phyloP scores from a whole-genome alignment of 2,329 filamentous ascomycete genomes.

The Trichoderma polysporum region DNA sequence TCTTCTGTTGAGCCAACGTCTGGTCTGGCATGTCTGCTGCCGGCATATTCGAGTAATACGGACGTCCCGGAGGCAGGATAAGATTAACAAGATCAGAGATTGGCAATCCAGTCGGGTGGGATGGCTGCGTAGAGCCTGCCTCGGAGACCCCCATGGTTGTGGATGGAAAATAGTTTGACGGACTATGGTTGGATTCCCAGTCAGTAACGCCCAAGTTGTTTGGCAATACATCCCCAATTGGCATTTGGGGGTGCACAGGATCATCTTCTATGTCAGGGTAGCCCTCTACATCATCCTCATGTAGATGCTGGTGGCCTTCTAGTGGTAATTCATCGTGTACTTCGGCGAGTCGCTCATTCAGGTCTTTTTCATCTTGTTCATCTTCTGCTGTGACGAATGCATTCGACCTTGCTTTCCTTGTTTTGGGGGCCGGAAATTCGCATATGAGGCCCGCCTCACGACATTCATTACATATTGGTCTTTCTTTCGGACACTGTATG shows the following conservation, averaged over 20 bases:
- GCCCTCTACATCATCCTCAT: slow-evolving; percentile 23
- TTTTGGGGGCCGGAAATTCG: slow-evolving; percentile 40
- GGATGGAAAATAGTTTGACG: slow-evolving; percentile 32
- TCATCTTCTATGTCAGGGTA: slow-evolving; percentile 20
- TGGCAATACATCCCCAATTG: slow-evolving; percentile 32
- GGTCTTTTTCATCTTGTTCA: slow-evolving; percentile 22
- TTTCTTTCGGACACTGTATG: slow-evolving; percentile 45
- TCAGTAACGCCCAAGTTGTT: slow-evolving; percentile 26
- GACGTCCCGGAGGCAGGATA: slow-evolving; percentile 24
- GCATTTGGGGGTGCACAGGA: slow-evolving; percentile 31
- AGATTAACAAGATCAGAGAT: slow-evolving; percentile 21
- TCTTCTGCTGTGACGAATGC: slow-evolving; percentile 24
- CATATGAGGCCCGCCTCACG: slow-evolving; percentile 34
- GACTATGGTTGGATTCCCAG: slow-evolving; percentile 24
- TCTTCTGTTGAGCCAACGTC: background rate
- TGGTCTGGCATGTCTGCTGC: slow-evolving; percentile 7
- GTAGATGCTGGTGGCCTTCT: background rate
- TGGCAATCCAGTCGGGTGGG: slow-evolving; percentile 22
- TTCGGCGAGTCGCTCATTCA: slow-evolving; percentile 16
- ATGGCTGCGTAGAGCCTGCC: slow-evolving; percentile 23
- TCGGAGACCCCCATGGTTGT: slow-evolving; percentile 31
- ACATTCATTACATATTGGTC: slow-evolving; percentile 43
- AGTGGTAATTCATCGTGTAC: slow-evolving; percentile 10
- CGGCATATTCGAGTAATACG: slow-evolving; percentile 24
- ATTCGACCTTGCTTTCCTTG: slow-evolving; percentile 28